A percentile compares a stretch with the other conserved stretches of the same genome.
These are phyloP conservation scores for Microbotryum saponariae DNA, from an alignment of 1,284 basidiomycete genomes.

Conservation along the genomic window DNA sequence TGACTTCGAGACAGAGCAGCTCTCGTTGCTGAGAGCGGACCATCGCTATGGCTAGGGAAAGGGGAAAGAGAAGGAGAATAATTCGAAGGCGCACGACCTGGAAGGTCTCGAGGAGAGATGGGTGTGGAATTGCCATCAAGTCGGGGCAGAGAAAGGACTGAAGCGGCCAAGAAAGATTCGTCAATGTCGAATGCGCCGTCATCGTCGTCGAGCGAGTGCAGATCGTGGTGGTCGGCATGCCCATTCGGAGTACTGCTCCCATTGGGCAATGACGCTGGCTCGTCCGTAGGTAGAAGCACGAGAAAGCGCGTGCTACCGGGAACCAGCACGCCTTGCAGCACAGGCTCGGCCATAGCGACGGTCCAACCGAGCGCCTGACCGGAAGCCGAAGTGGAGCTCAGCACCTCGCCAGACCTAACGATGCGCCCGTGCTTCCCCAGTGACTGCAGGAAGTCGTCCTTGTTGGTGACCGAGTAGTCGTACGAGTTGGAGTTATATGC, in stretches of 20 bases:
- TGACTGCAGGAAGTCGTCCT: neutral
- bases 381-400: neutral
- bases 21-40: slow-evolving; percentile 6
- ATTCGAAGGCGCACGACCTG: neutral
- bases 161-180: slow-evolving; percentile 59
- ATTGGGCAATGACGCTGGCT: slow-evolving; percentile 39
- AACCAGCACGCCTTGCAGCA: slow-evolving; percentile 58
- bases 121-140: slow-evolving; percentile 10
- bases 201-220: slow-evolving; percentile 29
- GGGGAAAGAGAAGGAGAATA: too few relatives aligned
- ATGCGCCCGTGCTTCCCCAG: slow-evolving; percentile 23
- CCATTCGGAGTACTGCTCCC: neutral
- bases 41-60: neutral
- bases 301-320: slow-evolving; percentile 54
- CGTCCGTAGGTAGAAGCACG: slow-evolving; percentile 44
- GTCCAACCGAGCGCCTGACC: slow-evolving; percentile 26
- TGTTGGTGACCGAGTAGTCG: slow-evolving; percentile 4
- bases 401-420: slow-evolving; percentile 25
- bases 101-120: slow-evolving; percentile 27
- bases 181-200: slow-evolving; percentile 53
- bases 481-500: slow-evolving; percentile 31
- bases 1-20: neutral
- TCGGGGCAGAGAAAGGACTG: slow-evolving; percentile 39
- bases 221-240: slow-evolving; percentile 18
- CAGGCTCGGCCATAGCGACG: slow-evolving; percentile 53